phyloP scores from a whole-genome alignment of 2,329 filamentous ascomycete species.

The Aureobasidium sp. region DNA sequence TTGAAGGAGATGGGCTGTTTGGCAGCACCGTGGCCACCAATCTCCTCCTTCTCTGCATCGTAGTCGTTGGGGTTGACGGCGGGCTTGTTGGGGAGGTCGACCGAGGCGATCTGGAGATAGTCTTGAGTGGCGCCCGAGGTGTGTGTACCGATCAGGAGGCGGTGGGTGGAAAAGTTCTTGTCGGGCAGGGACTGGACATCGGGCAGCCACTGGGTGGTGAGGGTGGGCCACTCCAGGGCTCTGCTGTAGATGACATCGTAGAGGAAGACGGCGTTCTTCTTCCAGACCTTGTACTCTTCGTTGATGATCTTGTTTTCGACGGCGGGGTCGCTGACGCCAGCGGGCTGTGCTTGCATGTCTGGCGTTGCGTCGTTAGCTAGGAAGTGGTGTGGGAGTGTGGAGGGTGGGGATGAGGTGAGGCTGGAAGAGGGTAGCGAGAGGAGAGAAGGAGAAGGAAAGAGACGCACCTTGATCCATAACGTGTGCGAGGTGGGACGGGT shows the following conservation, averaged over 20 bases:
- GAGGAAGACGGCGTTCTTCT: slow-evolving; percentile 97
- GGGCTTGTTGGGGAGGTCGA: slow-evolving; percentile 78
- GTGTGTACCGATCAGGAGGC: slow-evolving; percentile 87
- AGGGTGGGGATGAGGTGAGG: background rate
- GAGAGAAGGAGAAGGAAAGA: background rate
- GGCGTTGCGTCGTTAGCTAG: slow-evolving; percentile 14
- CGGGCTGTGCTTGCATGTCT: slow-evolving; percentile 4
- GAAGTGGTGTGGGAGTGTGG: background rate
- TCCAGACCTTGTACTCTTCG: slow-evolving; percentile 99
- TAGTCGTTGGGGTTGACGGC: slow-evolving; percentile 71
- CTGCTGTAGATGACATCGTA: slow-evolving; percentile 97
- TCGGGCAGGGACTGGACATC: slow-evolving; percentile 80
- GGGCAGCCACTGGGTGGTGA: slow-evolving; percentile 97
- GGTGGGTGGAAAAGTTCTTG: slow-evolving; percentile 79
- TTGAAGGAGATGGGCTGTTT: slow-evolving; percentile 78
- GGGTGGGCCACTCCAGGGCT: slow-evolving; percentile 91
- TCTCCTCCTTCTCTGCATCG: slow-evolving; percentile 84
- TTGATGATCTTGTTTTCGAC: slow-evolving; percentile 83
- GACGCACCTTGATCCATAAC: slow-evolving; percentile 7
- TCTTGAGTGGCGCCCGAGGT: slow-evolving; percentile 80
- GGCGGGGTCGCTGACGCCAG: slow-evolving; percentile 24
- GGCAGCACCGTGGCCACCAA: slow-evolving; percentile 79
- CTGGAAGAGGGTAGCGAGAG: background rate
- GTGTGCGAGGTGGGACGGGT: background rate
- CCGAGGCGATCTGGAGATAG: slow-evolving; percentile 88